phyloP scores from a whole-genome alignment of 2,329 filamentous ascomycete genomes.

The Dothiorella sarmentorum region DNA sequence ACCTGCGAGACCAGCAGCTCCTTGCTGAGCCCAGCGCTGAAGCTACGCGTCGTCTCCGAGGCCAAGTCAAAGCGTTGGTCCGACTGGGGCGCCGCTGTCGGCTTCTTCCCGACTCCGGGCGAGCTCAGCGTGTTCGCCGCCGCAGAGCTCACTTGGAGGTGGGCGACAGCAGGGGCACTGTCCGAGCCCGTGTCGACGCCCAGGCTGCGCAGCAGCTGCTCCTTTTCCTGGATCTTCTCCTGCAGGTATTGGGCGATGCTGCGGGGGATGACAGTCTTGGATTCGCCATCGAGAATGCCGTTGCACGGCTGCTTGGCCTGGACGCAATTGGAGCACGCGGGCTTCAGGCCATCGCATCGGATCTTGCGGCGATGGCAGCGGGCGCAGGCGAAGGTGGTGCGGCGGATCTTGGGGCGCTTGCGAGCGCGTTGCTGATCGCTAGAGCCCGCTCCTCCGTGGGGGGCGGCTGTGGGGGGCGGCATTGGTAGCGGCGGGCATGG shows the following conservation, averaged over 20 bases:
- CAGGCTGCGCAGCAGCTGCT: slow-evolving; percentile 6
- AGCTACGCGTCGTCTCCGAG: slow-evolving; percentile 6
- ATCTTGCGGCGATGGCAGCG: slow-evolving; percentile 19
- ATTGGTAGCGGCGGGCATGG: slow-evolving; percentile 1
- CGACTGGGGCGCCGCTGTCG: too few species aligned
- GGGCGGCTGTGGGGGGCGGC: slow-evolving; percentile 1
- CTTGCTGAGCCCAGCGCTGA: background rate
- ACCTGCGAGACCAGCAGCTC: slow-evolving; percentile 6
- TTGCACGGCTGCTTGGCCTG: slow-evolving; percentile 19
- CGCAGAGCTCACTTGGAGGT: background rate
- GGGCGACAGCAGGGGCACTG: background rate
- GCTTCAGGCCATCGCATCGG: slow-evolving; percentile 18
- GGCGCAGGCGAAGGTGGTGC: slow-evolving; percentile 14
- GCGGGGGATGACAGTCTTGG: slow-evolving; percentile 18
- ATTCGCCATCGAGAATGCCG: slow-evolving; percentile 19
- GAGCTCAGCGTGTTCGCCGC: too few species aligned
- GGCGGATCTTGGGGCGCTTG: slow-evolving; percentile 17
- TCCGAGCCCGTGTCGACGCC: slow-evolving; percentile 7
- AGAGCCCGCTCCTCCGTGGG: background rate
- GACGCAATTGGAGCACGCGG: slow-evolving; percentile 17
- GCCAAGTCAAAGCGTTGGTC: slow-evolving; percentile 9
- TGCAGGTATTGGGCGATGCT: slow-evolving; percentile 18
- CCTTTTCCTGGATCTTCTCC: slow-evolving; percentile 19
- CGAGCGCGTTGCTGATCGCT: slow-evolving; percentile 12
- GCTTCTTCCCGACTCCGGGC: background rate